A percentile compares a stretch with the other conserved stretches of the same genome.
phyloP scores from a whole-genome alignment of 2,329 filamentous ascomycete genomes.

The Cordyceps cicadae region DNA sequence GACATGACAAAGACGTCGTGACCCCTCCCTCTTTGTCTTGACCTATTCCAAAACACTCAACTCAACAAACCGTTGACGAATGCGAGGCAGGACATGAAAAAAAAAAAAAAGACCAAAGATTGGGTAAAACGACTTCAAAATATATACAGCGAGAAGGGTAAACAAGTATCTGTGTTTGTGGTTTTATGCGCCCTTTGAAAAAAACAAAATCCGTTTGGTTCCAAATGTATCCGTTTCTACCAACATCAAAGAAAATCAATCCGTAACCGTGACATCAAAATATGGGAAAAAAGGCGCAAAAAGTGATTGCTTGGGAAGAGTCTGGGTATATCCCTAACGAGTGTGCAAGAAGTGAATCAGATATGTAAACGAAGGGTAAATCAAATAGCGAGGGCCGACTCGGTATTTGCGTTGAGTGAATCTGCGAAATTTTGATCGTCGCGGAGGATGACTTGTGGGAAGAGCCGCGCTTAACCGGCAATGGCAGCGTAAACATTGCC shows the following conservation, averaged over 20 bases:
- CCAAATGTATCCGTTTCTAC: conserved; percentile 7
- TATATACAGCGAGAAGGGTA: conserved; percentile 12
- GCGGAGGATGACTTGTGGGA: conserved; percentile 15
- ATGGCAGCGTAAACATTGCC: conserved; percentile 43
- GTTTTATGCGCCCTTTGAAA: conserved; percentile 9
- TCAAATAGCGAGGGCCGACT: neutral
- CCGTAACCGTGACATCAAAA: conserved; percentile 10
- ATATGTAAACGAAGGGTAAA: neutral
- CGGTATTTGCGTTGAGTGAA: conserved; percentile 6
- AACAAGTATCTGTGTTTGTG: conserved; percentile 1
- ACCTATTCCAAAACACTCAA: neutral
- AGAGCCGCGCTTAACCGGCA: conserved; percentile 12
- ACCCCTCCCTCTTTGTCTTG: too few species aligned
- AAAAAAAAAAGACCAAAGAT: neutral
- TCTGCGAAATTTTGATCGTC: conserved; percentile 1
- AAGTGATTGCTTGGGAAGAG: conserved; percentile 15
- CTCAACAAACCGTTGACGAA: neutral
- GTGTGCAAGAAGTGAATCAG: conserved; percentile 30
- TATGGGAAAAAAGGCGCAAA: conserved; percentile 11
- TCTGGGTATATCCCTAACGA: conserved; percentile 26
- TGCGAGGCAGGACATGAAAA: neutral
- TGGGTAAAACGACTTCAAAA: neutral
- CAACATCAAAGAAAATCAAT: conserved; percentile 5
- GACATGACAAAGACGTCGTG: too few species aligned
- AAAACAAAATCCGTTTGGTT: conserved; percentile 5